These are phyloP conservation scores for Hypomontagnella monticulosa DNA, from an alignment of 495 filamentous ascomycete species.

Conservation along the genomic window DNA sequence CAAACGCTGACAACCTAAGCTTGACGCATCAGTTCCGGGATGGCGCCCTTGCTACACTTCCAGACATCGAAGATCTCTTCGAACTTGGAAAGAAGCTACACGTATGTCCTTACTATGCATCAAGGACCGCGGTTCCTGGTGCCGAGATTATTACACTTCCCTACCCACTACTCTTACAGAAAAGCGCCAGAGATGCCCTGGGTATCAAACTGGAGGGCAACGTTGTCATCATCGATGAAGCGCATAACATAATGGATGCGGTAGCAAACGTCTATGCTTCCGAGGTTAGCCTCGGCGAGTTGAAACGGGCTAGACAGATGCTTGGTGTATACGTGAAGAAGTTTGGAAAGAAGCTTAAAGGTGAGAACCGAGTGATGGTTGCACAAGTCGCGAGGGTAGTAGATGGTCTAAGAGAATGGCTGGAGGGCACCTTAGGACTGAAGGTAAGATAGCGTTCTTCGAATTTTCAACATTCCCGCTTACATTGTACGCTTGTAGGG, in stretches of 20 bases:
- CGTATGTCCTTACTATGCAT: constrained; percentile 96
- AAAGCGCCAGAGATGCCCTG: constrained; percentile 87
- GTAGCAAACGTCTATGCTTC: constrained; percentile 88
- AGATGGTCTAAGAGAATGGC: constrained; percentile 74
- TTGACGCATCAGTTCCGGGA: constrained; percentile 86
- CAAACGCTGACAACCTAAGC: constrained; percentile 76
- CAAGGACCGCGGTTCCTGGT: constrained; percentile 79
- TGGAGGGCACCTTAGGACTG: constrained; percentile 59
- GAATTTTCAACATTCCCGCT: background rate
- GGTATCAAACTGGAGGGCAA: constrained; percentile 86
- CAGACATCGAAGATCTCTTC: constrained; percentile 93
- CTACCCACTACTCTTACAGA: constrained; percentile 90
- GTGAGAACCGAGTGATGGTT: constrained; percentile 91
- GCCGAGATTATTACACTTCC: constrained; percentile 95
- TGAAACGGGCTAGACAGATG: constrained; percentile 75
- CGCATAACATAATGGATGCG: constrained; percentile 97
- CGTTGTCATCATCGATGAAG: constrained; percentile 93
- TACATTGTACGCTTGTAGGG: constrained; percentile 39
- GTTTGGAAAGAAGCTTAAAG: constrained; percentile 87
- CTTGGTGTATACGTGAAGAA: constrained; percentile 84
- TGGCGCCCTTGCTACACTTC: constrained; percentile 81
- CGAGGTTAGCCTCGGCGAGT: constrained; percentile 74
- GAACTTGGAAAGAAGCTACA: constrained; percentile 78
- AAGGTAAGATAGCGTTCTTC: constrained; percentile 47
- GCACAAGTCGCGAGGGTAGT: constrained; percentile 84